A percentile compares a stretch with the other conserved stretches of the same genome.
Conservation (phyloP, 345 rosid species). For the Clarkia xantiana region DNA sequence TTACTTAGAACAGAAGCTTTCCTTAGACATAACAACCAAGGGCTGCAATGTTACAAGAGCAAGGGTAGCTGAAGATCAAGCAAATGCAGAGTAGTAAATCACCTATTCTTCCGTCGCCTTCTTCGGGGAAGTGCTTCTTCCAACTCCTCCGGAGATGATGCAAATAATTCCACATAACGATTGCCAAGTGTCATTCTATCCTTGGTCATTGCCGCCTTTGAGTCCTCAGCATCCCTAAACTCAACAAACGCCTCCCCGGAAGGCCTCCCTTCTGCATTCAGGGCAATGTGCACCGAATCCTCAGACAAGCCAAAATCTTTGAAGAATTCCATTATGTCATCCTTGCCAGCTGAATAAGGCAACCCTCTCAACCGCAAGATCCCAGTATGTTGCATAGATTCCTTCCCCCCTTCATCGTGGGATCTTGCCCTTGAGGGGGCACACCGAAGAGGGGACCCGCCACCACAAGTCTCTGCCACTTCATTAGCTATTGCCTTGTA, state of each 20-base stretch:
- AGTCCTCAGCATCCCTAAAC: conserved; percentile 64
- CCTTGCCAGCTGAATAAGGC: conserved; percentile 90
- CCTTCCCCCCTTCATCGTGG: conserved; percentile 69
- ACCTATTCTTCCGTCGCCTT: conserved; percentile 14
- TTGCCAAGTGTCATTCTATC: conserved; percentile 87
- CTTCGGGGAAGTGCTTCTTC: conserved; percentile 69
- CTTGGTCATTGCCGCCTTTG: conserved; percentile 78
- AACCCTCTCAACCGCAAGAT: conserved; percentile 73
- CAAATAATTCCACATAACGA: conserved; percentile 93
- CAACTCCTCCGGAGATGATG: conserved; percentile 58
- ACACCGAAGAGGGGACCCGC: conserved; percentile 50
- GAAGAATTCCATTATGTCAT: conserved; percentile 78
- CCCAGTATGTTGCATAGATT: conserved; percentile 67
- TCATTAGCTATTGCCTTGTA: conserved; percentile 93
- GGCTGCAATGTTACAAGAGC: too few species aligned
- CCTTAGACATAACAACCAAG: too few species aligned
- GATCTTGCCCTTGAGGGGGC: conserved; percentile 43
- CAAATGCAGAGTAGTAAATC: too few species aligned
- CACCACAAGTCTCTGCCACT: conserved; percentile 45
- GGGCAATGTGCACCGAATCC: conserved; percentile 47
- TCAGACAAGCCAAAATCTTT: conserved; percentile 58
- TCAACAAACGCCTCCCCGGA: conserved; percentile 93
- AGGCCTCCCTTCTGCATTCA: conserved; percentile 77
- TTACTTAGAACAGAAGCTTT: too few species aligned
- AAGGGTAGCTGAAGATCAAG: too few species aligned